Percentiles rank a stretch among this genome's conserved stretches.
Evolutionary conservation across 176 grass and related monocot genomes (phyloP).

Genomic region (Lolium multiflorum): DNA sequence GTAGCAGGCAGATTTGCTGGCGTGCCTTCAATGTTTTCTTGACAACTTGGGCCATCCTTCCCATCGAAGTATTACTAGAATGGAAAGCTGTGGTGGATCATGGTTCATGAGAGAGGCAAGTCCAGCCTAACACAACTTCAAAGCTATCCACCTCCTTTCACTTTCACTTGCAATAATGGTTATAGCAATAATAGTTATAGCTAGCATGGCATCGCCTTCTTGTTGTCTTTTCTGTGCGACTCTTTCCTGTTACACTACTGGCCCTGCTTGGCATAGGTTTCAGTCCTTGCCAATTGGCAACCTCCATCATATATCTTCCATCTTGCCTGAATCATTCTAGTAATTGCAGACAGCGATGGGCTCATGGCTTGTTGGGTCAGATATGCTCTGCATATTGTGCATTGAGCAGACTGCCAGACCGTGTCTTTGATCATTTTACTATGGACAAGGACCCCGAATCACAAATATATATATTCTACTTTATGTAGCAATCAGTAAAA

Average conservation of each 20-base stretch:
- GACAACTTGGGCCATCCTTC: neutral
- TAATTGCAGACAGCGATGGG: constrained; percentile 1
- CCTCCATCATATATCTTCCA: neutral
- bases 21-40: neutral
- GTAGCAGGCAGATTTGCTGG: neutral
- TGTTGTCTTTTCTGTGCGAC: neutral
- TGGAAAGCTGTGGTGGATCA: constrained; percentile 1
- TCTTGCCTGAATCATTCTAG: constrained; percentile 17
- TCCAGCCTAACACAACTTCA: neutral
- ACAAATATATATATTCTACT: neutral
- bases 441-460: neutral
- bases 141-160: constrained; percentile 29
- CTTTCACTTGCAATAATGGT: neutral
- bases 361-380: neutral
- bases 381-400: neutral
- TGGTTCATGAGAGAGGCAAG: constrained; percentile 23
- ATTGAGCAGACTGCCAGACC: neutral
- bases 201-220: neutral
- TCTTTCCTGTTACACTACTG: constrained; percentile 25
- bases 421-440: neutral
- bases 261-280: constrained; percentile 8
- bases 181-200: neutral
- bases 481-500: neutral
- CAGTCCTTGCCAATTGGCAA: neutral
- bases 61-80: neutral